Base-by-base conservation (phyloP, 805 yeast genomes). In the Saccharomycopsis lassenensis region DNA sequence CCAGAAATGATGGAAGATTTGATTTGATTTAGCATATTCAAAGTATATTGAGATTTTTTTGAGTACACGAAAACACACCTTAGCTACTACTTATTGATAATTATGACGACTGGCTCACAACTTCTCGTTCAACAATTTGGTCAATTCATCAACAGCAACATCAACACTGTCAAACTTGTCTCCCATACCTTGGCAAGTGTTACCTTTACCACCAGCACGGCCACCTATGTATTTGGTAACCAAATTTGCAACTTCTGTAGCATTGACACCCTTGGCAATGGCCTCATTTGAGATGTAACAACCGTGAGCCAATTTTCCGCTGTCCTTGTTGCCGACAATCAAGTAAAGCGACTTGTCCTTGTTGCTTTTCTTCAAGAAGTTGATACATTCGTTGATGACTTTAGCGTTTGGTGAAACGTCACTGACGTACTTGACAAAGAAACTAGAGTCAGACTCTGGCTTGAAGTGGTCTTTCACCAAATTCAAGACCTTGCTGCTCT, bases 191-290 rank as follows among this genome's bases (percentile, higher is more conserved):
- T 91, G 98, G 49, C 85, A 84, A 37, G 87, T 77, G 47, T 85
- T 83, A 46, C 95, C 97, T 62, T 85, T 91, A 59, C 99, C 99
- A 63, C 99, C 99, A 40, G 95, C 93, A 59, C 81, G 85, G 59
- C 99, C 99, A 47, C 98, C 99, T 49, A 91, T 74, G 50, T 67
- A 64, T 24, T 64, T 60, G 30, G 87, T 65, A 29, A 82, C 97
- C 39, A 69, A 62, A 36, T 67, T 59, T 22, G 93, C 93, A 48
- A 86, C 68, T 20, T 73, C 86, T 40, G 77, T 69, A 36, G 93
- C 87, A 46, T 78, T 69, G 15, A 85, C 66, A 48, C 86, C 86
- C 54, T 75, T 69, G 31, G 65, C 65, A 46, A 78, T 61, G 26
- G 86, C 82, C 28, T 59, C 75, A 44, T 81, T 76, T 2, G 89